phyloP scores from a whole-genome alignment of 345 rosid genomes.

The Euphorbia tirucalli region DNA sequence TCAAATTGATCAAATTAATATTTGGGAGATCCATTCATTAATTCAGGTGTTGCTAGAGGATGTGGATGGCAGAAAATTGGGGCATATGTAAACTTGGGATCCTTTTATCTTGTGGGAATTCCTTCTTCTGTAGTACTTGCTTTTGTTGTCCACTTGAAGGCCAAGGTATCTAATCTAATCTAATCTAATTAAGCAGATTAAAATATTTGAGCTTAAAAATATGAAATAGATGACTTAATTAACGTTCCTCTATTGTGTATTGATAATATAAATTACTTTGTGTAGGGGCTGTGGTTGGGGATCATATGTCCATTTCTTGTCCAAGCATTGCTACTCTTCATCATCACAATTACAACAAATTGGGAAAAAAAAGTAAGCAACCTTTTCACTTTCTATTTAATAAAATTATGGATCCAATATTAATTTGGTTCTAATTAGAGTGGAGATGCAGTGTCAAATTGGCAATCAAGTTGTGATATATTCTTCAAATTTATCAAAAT shows the following conservation, averaged over 20 bases:
- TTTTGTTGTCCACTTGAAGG: conserved; percentile 37
- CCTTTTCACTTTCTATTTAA: background rate
- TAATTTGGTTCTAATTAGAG: no score
- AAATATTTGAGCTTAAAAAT: no score
- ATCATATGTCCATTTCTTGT: conserved; percentile 43
- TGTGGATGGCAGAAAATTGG: conserved; percentile 58
- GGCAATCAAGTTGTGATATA: no score
- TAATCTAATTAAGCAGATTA: no score
- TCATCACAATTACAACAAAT: background rate
- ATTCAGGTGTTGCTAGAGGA: conserved; percentile 49
- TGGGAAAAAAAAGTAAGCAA: background rate
- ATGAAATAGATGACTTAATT: no score
- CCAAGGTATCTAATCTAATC: background rate
- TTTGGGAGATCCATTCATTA: no score
- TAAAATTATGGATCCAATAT: background rate
- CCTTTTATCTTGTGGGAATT: conserved; percentile 46
- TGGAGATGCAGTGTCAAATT: no score
- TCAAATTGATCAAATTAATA: no score
- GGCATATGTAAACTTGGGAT: conserved; percentile 41
- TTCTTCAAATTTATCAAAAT: no score
- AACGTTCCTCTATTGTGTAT: background rate
- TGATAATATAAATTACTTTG: no score
- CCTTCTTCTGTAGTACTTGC: conserved; percentile 40
- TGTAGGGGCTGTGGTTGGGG: conserved; percentile 56
- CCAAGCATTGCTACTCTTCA: conserved; percentile 23